Evolutionary conservation across 1,139 yeast species (phyloP), one percentile per base, ranked within the genome.

Genomic region (Yamadazyma aaseri): DNA sequence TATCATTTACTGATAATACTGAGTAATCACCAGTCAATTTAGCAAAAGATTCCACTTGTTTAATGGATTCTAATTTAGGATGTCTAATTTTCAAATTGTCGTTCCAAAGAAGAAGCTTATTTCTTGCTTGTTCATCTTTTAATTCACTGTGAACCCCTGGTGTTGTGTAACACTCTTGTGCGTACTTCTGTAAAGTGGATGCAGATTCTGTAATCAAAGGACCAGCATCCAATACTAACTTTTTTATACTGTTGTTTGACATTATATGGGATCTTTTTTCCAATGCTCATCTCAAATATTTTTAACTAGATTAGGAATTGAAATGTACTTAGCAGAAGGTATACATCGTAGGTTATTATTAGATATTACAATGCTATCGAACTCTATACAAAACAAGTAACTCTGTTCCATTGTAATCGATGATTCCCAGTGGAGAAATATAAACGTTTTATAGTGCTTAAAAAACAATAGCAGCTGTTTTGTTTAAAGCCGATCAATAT

Each of bases 91-190:
- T 63, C 34, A 83, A 60, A 15, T 58, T 60, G 34, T 81, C 85
- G 24, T 81, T 86, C 96, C 97, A 90, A 24, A 83, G 61, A 18
- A 72, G 63, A 34, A 92, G 64, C 51, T 90, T 92, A 46, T 76
- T 78, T 58, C 96, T 74, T 6, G 94, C 87, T 42, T 75, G 72
- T 45, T 84, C 96, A 63, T 94, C 98, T 53, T 76, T 81, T 53
- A 94, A 79, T 64, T 94, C 99, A 21, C 76, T 69, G 51, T 73
- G 77, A 14, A 94, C 97, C 1, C 96, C 90, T 2, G 97, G 97
- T 1, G 97, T 87, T 10, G 97, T 90, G 56, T 72, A 85, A 53
- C 85, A 86, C 13, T 62, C 60, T 16, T 71, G 60, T 0, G 96
- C 97, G 52, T 72, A 75, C 42, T 74, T 77, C 53, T 82, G 82